Percentiles rank a stretch among this genome's conserved stretches.
Evolutionary conservation across 805 yeast species (phyloP).

Genomic region (Schizosaccharomyces japonicus): DNA sequence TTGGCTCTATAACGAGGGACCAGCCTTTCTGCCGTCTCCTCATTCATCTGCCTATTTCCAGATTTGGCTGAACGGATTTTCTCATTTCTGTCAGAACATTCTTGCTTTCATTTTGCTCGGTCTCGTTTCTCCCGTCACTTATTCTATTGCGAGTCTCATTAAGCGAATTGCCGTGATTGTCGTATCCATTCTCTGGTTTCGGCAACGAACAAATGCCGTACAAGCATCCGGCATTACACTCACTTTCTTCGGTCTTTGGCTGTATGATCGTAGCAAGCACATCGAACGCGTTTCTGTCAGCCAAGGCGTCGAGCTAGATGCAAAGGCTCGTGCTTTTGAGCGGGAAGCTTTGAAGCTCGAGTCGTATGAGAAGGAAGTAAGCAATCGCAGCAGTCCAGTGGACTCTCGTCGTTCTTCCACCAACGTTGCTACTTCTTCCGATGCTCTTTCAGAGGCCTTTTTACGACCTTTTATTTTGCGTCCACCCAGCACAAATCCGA

Average conservation of each 20-base stretch:
- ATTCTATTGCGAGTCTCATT: slow-evolving; percentile 68
- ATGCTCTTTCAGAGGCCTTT: no score
- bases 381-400: no score
- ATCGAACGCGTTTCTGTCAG: no score
- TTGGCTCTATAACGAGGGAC: slow-evolving; percentile 40
- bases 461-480: no score
- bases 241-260: slow-evolving; percentile 11
- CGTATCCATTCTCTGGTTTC: slow-evolving; percentile 46
- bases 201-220: slow-evolving; percentile 19
- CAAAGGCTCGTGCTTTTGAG: neutral
- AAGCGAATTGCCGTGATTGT: slow-evolving; percentile 69
- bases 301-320: neutral
- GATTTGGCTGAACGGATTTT: slow-evolving; percentile 40
- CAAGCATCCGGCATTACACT: slow-evolving; percentile 22
- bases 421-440: no score
- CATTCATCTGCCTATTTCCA: slow-evolving; percentile 10
- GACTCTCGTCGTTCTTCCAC: no score
- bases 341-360: neutral
- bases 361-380: no score
- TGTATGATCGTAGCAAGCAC: slow-evolving; percentile 5
- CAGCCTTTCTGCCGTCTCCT: slow-evolving; percentile 9
- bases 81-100: slow-evolving; percentile 59
- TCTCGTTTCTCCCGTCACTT: slow-evolving; percentile 58
- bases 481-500: no score
- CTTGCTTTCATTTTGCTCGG: slow-evolving; percentile 64